Evolutionary conservation across 129 eudicot species (phyloP).

Genomic region (Flaveria trinervia): DNA sequence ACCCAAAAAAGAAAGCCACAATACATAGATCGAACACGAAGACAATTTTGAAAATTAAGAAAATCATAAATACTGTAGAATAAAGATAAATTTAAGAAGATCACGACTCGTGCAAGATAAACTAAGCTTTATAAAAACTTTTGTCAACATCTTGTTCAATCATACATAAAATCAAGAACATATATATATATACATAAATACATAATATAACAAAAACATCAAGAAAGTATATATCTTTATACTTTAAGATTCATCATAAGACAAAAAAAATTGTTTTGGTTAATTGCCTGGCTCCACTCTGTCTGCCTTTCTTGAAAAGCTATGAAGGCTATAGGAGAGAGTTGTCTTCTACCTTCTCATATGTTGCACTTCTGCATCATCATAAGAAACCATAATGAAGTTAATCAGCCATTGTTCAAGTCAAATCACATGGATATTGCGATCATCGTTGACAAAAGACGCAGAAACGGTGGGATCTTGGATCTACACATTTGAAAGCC

Average conservation of each 20-base stretch:
- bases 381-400: conserved; percentile 20
- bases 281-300: conserved; percentile 72
- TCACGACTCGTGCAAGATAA: background rate
- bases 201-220: background rate
- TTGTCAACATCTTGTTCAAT: conserved; percentile 15
- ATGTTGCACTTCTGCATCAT: conserved; percentile 26
- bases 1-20: too few species aligned
- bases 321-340: conserved; percentile 30
- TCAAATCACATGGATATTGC: conserved; percentile 8
- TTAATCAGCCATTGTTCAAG: conserved; percentile 15
- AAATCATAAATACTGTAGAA: too few species aligned
- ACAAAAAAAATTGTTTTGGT: conserved; percentile 5
- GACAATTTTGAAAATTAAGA: too few species aligned
- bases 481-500: conserved; percentile 24
- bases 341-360: conserved; percentile 32
- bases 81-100: background rate
- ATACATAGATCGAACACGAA: too few species aligned
- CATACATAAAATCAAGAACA: conserved; percentile 17
- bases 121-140: conserved; percentile 10
- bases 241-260: conserved; percentile 5
- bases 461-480: conserved; percentile 22
- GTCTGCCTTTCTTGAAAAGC: conserved; percentile 53
- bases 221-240: conserved; percentile 21
- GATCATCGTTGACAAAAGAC: conserved; percentile 17
- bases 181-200: conserved; percentile 1